phyloP scores from a whole-genome alignment of 352 stramenopile species.

The Sclerospora graminicola region DNA sequence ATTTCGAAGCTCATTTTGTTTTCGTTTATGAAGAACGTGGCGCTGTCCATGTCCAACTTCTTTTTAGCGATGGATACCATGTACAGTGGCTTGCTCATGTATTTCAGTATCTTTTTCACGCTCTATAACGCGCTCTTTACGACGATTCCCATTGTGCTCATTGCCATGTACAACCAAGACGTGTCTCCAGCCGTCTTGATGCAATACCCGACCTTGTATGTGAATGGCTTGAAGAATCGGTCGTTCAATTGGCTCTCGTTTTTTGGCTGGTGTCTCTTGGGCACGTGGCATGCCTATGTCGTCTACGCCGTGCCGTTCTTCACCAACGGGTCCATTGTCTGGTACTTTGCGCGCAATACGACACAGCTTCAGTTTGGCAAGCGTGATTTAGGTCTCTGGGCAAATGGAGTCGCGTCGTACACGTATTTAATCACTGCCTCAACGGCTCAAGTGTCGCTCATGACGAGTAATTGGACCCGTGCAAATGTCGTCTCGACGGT shows the following conservation, averaged over 20 bases:
- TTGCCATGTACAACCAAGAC: constrained; percentile 88
- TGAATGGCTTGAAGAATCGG: constrained; percentile 81
- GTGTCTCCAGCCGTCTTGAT: constrained; percentile 82
- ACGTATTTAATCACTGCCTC: constrained; percentile 82
- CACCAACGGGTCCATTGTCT: constrained; percentile 71
- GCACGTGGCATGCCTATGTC: constrained; percentile 83
- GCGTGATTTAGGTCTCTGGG: constrained; percentile 70
- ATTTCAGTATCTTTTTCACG: constrained; percentile 85
- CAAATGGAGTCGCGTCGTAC: constrained; percentile 70
- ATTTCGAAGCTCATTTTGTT: constrained; percentile 86
- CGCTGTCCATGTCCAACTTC: constrained; percentile 78
- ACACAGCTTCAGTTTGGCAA: constrained; percentile 51
- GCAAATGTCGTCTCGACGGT: constrained; percentile 63
- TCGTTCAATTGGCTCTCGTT: constrained; percentile 87
- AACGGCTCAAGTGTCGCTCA: constrained; percentile 73
- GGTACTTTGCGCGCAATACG: constrained; percentile 60
- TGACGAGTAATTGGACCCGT: constrained; percentile 86
- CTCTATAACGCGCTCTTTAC: constrained; percentile 87
- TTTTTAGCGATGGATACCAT: constrained; percentile 75
- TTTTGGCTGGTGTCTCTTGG: constrained; percentile 76
- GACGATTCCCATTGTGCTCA: constrained; percentile 83
- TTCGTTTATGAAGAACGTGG: constrained; percentile 87
- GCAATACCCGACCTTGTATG: constrained; percentile 85
- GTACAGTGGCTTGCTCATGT: constrained; percentile 85
- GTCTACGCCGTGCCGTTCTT: constrained; percentile 82